Evolutionary conservation across 495 filamentous ascomycete genomes (phyloP).

Genomic region (Penicillium herquei): DNA sequence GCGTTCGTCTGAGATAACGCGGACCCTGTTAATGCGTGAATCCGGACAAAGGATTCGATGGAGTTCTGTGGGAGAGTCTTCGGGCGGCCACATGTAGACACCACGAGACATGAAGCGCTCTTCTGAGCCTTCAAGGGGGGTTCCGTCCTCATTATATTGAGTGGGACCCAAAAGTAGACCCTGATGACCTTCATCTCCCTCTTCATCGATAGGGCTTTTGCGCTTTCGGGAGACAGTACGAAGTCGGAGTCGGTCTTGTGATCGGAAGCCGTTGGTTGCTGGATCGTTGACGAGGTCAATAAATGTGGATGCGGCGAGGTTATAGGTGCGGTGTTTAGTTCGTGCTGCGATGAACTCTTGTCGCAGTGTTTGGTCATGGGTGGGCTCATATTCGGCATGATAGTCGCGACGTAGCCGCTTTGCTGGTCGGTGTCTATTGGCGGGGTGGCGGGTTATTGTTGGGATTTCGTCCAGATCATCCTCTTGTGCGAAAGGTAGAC

Average conservation of each 20-base stretch:
- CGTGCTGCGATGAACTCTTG: conserved; percentile 55
- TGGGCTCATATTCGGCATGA: conserved; percentile 47
- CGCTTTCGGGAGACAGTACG: conserved; percentile 49
- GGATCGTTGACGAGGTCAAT: conserved; percentile 67
- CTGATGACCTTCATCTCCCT: conserved; percentile 31
- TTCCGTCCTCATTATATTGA: conserved; percentile 24
- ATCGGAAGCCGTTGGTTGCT: conserved; percentile 27
- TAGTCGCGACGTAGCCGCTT: conserved; percentile 41
- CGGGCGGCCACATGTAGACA: conserved; percentile 60
- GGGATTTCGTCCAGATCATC: neutral
- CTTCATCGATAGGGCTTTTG: conserved; percentile 37
- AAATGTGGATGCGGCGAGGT: conserved; percentile 57
- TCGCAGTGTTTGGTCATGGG: conserved; percentile 36
- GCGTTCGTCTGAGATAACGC: conserved; percentile 59
- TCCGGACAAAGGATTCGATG: conserved; percentile 58
- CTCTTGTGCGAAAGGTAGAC: neutral
- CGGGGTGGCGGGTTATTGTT: conserved; percentile 21
- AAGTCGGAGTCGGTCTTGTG: conserved; percentile 51
- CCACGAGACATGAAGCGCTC: conserved; percentile 50
- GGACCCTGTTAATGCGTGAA: conserved; percentile 43
- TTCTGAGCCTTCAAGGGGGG: conserved; percentile 32
- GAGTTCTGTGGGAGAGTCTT: conserved; percentile 45
- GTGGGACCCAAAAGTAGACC: conserved; percentile 37
- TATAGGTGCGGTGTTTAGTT: conserved; percentile 59
- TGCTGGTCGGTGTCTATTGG: conserved; percentile 35